Conservation (phyloP, 768 basidiomycete genomes). For the Tylopilus balloui region DNA sequence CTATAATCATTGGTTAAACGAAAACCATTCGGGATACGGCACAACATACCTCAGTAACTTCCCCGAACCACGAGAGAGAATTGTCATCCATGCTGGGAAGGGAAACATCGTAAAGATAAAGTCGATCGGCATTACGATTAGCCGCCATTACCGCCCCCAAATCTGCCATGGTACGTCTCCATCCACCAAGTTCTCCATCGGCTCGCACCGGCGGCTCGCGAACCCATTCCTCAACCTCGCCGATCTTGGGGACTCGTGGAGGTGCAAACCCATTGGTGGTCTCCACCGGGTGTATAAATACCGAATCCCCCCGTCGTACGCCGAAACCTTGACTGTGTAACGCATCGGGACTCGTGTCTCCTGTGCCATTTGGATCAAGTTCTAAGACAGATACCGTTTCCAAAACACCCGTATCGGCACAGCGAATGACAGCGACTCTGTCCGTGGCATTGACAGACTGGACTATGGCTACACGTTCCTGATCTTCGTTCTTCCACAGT, state of each 20-base stretch:
- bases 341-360: slow-evolving; percentile 43
- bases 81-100: slow-evolving; percentile 38
- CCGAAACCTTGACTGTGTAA: slow-evolving; percentile 62
- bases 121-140: slow-evolving; percentile 37
- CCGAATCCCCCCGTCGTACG: slow-evolving; percentile 77
- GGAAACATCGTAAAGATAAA: slow-evolving; percentile 40
- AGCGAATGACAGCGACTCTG: slow-evolving; percentile 64
- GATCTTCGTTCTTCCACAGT: slow-evolving; percentile 74
- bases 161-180: slow-evolving; percentile 70
- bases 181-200: slow-evolving; percentile 55
- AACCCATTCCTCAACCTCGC: slow-evolving; percentile 80
- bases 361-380: slow-evolving; percentile 78
- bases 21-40: slow-evolving; percentile 4
- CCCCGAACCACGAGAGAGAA: slow-evolving; percentile 75
- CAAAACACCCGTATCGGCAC: slow-evolving; percentile 46
- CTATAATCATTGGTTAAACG: slow-evolving; percentile 34
- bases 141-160: slow-evolving; percentile 56
- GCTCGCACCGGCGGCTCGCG: slow-evolving; percentile 49
- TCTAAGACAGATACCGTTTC: slow-evolving; percentile 82
- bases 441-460: slow-evolving; percentile 71
- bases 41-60: slow-evolving; percentile 64
- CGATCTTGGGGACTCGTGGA: slow-evolving; percentile 78
- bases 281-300: slow-evolving; percentile 70
- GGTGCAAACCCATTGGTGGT: slow-evolving; percentile 65
- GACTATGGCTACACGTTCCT: slow-evolving; percentile 63